A percentile compares a stretch with the other conserved stretches of the same genome.
Conservation (phyloP, 768 basidiomycete genomes). For the Tulasnella sp. region DNA sequence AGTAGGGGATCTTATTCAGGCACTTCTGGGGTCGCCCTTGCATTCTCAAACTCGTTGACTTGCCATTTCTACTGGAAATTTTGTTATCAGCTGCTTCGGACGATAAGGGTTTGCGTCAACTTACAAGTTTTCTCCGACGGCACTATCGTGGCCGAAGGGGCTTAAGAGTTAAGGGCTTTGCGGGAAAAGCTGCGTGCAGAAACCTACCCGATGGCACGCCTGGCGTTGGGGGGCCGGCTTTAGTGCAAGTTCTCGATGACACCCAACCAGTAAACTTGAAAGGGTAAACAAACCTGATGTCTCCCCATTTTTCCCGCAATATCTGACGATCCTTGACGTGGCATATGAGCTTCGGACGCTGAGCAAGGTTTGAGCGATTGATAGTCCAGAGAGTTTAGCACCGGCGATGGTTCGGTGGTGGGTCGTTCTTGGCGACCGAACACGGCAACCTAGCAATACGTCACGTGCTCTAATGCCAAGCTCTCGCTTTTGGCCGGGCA, state of each 20-base stretch:
- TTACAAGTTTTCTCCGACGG: background rate
- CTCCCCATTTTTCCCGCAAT: background rate
- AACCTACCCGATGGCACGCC: background rate
- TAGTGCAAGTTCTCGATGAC: too few species aligned
- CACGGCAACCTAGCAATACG: too few species aligned
- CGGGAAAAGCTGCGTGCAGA: background rate
- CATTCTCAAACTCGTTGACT: background rate
- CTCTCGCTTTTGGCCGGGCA: too few species aligned
- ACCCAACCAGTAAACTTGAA: too few species aligned
- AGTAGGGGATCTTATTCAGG: background rate
- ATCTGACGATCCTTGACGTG: background rate
- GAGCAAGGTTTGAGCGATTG: background rate
- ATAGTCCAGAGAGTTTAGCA: background rate
- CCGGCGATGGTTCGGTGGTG: background rate
- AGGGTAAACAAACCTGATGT: slow-evolving; percentile 4
- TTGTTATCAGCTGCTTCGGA: background rate
- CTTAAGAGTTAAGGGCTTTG: background rate
- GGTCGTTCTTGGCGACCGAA: too few species aligned
- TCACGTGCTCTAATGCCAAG: too few species aligned
- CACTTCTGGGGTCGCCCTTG: background rate
- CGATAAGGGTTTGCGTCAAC: background rate
- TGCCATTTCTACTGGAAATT: background rate
- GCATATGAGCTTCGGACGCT: background rate
- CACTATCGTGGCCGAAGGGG: background rate
- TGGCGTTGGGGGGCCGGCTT: background rate